Percentiles rank a stretch among this genome's conserved stretches.
These are phyloP conservation scores for Stephania cephalantha DNA, from an alignment of 164 flowering plant genomes.

Conservation along the genomic window DNA sequence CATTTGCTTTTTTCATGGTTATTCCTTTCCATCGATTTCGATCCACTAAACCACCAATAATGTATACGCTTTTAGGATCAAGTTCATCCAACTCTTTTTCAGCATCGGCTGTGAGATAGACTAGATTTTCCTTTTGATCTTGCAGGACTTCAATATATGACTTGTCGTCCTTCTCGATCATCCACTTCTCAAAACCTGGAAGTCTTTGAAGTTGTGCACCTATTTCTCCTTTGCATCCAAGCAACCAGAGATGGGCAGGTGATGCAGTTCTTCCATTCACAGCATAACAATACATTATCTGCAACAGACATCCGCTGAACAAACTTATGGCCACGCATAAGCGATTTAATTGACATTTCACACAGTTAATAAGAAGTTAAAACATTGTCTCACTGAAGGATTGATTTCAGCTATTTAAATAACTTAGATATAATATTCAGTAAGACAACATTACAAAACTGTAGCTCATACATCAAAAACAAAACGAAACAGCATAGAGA, in stretches of 20 bases:
- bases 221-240: conserved; percentile 75
- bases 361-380: background rate
- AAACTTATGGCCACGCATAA: background rate
- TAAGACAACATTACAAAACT: too few species aligned
- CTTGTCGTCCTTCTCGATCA: conserved; percentile 62
- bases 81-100: conserved; percentile 67
- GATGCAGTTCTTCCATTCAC: conserved; percentile 56
- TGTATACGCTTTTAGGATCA: conserved; percentile 62
- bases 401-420: too few species aligned
- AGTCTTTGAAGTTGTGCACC: conserved; percentile 53
- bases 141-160: conserved; percentile 74
- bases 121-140: conserved; percentile 67
- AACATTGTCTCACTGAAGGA: background rate
- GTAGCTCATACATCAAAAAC: too few species aligned
- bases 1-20: conserved; percentile 83
- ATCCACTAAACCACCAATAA: conserved; percentile 92
- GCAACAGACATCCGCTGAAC: conserved; percentile 23
- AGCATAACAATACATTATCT: conserved; percentile 95
- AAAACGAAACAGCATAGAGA: too few species aligned
- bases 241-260: conserved; percentile 83
- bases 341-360: background rate
- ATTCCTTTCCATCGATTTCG: conserved; percentile 93
- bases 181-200: conserved; percentile 86
- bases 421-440: too few species aligned
- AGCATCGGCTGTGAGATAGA: conserved; percentile 90